Conservation (phyloP, 1,139 yeast species). For the Diutina rugosa region DNA sequence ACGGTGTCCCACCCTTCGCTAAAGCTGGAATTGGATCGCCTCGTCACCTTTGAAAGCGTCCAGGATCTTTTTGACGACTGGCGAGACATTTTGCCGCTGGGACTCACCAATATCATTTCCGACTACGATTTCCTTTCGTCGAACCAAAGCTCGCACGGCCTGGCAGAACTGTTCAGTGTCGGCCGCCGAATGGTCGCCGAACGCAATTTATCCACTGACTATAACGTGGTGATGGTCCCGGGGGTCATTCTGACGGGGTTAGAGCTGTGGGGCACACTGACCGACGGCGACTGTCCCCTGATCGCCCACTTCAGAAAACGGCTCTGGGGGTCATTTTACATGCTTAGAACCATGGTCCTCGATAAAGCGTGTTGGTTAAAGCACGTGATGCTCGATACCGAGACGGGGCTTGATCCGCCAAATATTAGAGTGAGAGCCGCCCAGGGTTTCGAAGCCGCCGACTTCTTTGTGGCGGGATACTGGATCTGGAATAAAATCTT, state of each 20-base stretch:
- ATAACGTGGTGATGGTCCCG: slow-evolving; percentile 86
- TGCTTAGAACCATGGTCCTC: slow-evolving; percentile 83
- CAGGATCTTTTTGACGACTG: slow-evolving; percentile 39
- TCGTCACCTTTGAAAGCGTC: slow-evolving; percentile 41
- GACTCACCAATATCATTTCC: slow-evolving; percentile 42
- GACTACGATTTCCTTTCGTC: slow-evolving; percentile 30
- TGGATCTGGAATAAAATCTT: slow-evolving; percentile 97
- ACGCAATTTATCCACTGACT: slow-evolving; percentile 40
- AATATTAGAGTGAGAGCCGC: slow-evolving; percentile 75
- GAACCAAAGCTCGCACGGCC: slow-evolving; percentile 27
- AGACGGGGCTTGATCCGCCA: slow-evolving; percentile 88
- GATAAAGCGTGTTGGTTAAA: slow-evolving; percentile 91
- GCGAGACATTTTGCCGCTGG: slow-evolving; percentile 52
- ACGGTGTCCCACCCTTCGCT: slow-evolving; percentile 28
- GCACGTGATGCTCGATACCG: slow-evolving; percentile 78
- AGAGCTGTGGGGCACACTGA: slow-evolving; percentile 75
- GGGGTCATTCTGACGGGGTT: slow-evolving; percentile 94
- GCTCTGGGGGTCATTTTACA: slow-evolving; percentile 93
- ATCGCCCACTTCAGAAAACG: slow-evolving; percentile 79
- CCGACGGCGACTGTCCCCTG: slow-evolving; percentile 63
- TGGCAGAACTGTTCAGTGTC: slow-evolving; percentile 78
- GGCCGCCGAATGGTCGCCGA: slow-evolving; percentile 52
- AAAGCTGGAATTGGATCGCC: slow-evolving; percentile 34
- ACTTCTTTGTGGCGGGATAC: slow-evolving; percentile 91
- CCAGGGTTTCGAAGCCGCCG: slow-evolving; percentile 95